Percentiles rank a stretch among this genome's conserved stretches.
These are phyloP conservation scores for Viridothelium virens DNA, from an alignment of 495 filamentous ascomycete species.

Conservation along the genomic window DNA sequence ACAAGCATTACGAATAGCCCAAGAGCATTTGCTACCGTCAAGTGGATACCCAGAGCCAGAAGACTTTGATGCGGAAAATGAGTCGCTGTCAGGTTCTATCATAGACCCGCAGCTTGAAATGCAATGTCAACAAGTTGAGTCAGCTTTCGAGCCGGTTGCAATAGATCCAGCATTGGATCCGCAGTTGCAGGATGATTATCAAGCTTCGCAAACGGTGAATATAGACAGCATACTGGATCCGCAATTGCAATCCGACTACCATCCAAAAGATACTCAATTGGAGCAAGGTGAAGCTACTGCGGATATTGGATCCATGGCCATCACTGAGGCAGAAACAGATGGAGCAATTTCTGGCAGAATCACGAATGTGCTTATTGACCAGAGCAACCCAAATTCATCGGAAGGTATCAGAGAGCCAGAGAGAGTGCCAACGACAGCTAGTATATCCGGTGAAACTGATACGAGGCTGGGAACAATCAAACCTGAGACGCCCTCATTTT, in stretches of 20 bases:
- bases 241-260: not conserved
- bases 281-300: not conserved
- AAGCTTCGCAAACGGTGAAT: no score
- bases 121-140: not conserved
- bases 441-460: not conserved
- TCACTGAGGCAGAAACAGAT: no score
- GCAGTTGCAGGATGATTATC: not conserved
- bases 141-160: not conserved
- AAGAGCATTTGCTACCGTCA: not conserved
- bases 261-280: not conserved
- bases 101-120: conserved; percentile 5
- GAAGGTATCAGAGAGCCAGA: not conserved
- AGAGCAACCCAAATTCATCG: not conserved
- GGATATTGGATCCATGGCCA: no score
- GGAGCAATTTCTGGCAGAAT: no score
- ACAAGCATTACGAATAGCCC: not conserved
- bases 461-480: not conserved
- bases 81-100: not conserved
- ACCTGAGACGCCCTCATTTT: not conserved
- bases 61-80: not conserved
- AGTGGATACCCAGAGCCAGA: not conserved
- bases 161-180: conserved; percentile 3
- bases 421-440: not conserved
- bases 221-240: not conserved
- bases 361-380: not conserved